A percentile compares a stretch with the other conserved stretches of the same genome.
Evolutionary conservation across 148 eudicot species (phyloP).

Genomic region (Amaranthus palmeri): DNA sequence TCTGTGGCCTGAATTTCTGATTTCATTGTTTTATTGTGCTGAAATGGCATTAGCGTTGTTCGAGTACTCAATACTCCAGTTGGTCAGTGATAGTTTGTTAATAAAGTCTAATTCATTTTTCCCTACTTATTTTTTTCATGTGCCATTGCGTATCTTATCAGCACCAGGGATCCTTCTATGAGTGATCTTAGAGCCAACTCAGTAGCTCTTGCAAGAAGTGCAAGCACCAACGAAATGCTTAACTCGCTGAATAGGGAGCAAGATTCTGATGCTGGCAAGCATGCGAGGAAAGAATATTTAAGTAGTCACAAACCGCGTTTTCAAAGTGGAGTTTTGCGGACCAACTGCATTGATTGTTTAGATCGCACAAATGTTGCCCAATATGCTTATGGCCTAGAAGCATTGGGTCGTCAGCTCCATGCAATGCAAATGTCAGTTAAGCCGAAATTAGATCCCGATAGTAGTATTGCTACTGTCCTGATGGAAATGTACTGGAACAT

Average conservation of each 20-base stretch:
- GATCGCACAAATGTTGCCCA: slow-evolving; percentile 99
- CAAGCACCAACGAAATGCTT: slow-evolving; percentile 45
- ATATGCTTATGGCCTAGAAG: slow-evolving; percentile 93
- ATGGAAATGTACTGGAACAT: slow-evolving; percentile 97
- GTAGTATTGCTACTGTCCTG: slow-evolving; percentile 83
- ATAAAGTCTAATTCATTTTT: neutral
- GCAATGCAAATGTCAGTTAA: slow-evolving; percentile 82
- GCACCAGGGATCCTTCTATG: slow-evolving; percentile 59
- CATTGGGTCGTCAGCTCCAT: slow-evolving; percentile 89
- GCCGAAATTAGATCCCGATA: slow-evolving; percentile 85
- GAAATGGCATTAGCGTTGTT: neutral
- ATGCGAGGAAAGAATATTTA: slow-evolving; percentile 30
- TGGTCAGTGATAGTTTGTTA: neutral
- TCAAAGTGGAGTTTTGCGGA: slow-evolving; percentile 90
- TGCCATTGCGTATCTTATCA: slow-evolving; percentile 19
- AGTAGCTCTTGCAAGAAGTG: slow-evolving; percentile 55
- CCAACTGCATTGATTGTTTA: slow-evolving; percentile 95
- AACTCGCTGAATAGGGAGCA: slow-evolving; percentile 44
- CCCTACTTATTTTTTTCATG: neutral
- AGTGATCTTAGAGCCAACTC: slow-evolving; percentile 64
- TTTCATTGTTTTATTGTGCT: neutral
- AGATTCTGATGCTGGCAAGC: slow-evolving; percentile 40
- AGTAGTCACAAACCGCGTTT: slow-evolving; percentile 47
- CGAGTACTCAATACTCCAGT: neutral
- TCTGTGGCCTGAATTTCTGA: neutral